Base-by-base conservation (phyloP, 805 yeast genomes). In the Hanseniaspora lindneri region DNA sequence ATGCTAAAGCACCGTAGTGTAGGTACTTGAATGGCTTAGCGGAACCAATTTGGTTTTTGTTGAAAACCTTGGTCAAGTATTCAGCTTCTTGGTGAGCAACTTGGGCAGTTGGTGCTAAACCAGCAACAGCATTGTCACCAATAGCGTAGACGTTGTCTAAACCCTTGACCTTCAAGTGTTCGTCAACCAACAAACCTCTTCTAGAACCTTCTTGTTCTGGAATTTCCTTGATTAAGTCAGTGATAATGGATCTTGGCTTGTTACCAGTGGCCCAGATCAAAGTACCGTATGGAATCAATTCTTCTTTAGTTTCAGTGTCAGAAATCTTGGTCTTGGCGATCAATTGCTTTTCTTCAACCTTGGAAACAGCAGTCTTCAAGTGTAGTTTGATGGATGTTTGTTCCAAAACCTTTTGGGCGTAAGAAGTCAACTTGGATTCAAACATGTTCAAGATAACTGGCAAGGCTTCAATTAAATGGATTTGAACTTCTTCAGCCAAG, bases 221-320 rank as follows among this genome's bases (percentile, higher is more conserved):
- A 58, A 88, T 74, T 66, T 77, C 75, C 44, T 76, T 66, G 60
- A 83, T 74, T 54, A 88, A 71, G 57, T 77, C 76, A 51, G 79
- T 72, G 44, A 81, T 73, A 33, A 88, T 68, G 39, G 77, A 76
- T 68, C 96, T 79, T 52, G 86, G 85, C 54, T 86, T 83, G 68
- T 87, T 87, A 69, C 96, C 96, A 52, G 95, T 88, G 48, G 96
- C 96, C 96, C 96, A 88, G 56, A 88, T 89, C 58, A 88, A 75
- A 60, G 87, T 73, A 61, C 96, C 96, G 65, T 87, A 88, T 49
- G 95, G 95, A 62, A 88, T 73, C 25, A 56, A 62, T 40, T 62
- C 62, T 59, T 66, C 71, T 27, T 75, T 76, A 54, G 79, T 69
- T 10, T 79, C 61, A 17, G 95, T 96, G 57, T 84, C 86, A 32